Evolutionary conservation across 352 stramenopile species (phyloP).

Genomic region (Peronospora tabacina): DNA sequence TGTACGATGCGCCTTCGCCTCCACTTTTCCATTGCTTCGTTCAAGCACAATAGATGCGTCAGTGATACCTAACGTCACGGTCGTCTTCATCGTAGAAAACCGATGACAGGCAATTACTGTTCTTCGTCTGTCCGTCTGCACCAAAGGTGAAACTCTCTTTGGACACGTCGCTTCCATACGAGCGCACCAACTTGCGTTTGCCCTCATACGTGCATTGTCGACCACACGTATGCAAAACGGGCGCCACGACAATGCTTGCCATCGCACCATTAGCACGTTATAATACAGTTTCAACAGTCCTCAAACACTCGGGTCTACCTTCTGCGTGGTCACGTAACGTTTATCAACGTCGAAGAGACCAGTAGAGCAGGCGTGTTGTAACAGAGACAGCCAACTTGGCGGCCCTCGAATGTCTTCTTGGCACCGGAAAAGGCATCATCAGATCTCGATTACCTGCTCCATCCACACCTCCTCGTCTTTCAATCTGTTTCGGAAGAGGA

Average conservation of each 20-base stretch:
- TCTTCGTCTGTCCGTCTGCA: slow-evolving; percentile 8
- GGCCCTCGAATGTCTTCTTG: slow-evolving; percentile 12
- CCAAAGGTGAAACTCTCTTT: slow-evolving; percentile 5
- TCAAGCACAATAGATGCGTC: background rate
- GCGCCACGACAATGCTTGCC: slow-evolving; percentile 7
- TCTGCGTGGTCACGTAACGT: slow-evolving; percentile 26
- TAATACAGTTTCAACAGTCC: slow-evolving; percentile 11
- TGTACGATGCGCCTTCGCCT: background rate
- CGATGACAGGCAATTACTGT: slow-evolving; percentile 7
- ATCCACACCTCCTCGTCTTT: slow-evolving; percentile 1
- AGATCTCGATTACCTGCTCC: slow-evolving; percentile 23
- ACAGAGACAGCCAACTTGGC: slow-evolving; percentile 6
- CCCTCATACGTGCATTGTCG: slow-evolving; percentile 6
- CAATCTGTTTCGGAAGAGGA: background rate
- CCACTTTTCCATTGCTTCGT: slow-evolving; percentile 2
- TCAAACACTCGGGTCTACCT: slow-evolving; percentile 11
- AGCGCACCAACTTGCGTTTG: slow-evolving; percentile 1
- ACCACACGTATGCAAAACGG: slow-evolving; percentile 11
- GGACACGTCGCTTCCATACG: slow-evolving; percentile 6
- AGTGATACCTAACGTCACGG: background rate
- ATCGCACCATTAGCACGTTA: slow-evolving; percentile 7
- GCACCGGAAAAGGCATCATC: slow-evolving; percentile 26
- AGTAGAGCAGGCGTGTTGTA: slow-evolving; percentile 15
- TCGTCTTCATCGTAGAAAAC: background rate
- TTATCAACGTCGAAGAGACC: slow-evolving; percentile 23